Evolutionary conservation across 345 rosid species (phyloP).

Genomic region (Eucalyptus polybractea): DNA sequence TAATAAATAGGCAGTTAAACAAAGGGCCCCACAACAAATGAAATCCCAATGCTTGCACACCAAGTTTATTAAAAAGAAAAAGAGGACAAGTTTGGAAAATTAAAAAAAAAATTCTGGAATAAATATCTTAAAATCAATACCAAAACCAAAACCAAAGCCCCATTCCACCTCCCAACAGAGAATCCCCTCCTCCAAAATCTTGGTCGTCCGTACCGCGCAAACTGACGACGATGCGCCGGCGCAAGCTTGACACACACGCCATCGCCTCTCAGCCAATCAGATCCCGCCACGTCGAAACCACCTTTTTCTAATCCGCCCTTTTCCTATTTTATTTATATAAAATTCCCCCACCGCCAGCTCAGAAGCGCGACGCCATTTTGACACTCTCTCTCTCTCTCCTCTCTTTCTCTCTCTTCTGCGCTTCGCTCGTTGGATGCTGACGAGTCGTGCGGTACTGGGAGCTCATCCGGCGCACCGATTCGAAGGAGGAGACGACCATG

Average conservation of each 20-base stretch:
- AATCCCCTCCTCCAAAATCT: neutral
- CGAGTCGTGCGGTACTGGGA: neutral
- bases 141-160: neutral
- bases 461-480: neutral
- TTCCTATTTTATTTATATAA: neutral
- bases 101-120: neutral
- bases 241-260: too few relatives aligned
- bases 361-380: neutral
- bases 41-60: neutral
- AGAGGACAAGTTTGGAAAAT: neutral
- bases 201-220: neutral
- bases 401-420: neutral
- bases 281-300: neutral
- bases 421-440: neutral
- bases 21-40: neutral
- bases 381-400: neutral
- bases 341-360: neutral
- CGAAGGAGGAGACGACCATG: neutral
- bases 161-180: neutral
- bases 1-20: neutral
- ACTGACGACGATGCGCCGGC: neutral
- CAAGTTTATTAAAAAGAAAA: neutral
- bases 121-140: neutral
- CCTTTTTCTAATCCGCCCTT: neutral
- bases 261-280: neutral